Conservation (phyloP, 202 grass and related monocot genomes). For the Schoenoplectus triqueter region DNA sequence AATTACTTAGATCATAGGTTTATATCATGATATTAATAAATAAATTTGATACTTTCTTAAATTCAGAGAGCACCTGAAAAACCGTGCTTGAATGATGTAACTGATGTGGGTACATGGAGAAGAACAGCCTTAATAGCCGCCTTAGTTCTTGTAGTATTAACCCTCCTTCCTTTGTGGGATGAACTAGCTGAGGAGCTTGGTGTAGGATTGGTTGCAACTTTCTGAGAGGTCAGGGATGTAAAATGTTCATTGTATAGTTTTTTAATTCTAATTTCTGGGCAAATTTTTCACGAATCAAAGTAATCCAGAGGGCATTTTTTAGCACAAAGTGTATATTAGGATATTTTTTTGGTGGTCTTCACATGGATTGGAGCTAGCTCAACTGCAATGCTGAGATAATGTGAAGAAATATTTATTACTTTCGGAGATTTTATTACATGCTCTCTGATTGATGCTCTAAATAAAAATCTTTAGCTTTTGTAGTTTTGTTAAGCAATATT, state of each 20-base stretch:
- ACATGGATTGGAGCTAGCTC: slow-evolving; percentile 1
- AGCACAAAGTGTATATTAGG: slow-evolving; percentile 21
- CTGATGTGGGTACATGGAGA: slow-evolving; percentile 88
- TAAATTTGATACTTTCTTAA: slow-evolving; percentile 30
- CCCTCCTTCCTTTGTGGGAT: slow-evolving; percentile 89
- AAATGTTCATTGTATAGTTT: background rate
- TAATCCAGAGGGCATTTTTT: background rate
- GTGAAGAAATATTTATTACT: background rate
- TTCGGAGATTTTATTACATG: background rate
- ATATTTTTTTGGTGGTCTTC: background rate
- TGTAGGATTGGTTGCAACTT: slow-evolving; percentile 69
- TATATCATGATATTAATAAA: slow-evolving; percentile 11
- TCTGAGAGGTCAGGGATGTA: slow-evolving; percentile 48
- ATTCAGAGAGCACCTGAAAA: slow-evolving; percentile 83
- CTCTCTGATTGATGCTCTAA: background rate
- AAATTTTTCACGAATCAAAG: background rate
- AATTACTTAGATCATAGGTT: background rate
- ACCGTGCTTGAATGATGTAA: slow-evolving; percentile 88
- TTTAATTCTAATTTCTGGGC: background rate
- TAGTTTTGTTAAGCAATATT: background rate
- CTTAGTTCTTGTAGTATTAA: slow-evolving; percentile 74
- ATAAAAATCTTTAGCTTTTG: background rate
- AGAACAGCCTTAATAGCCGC: slow-evolving; percentile 60
- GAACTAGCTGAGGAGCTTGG: slow-evolving; percentile 96
- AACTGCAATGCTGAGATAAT: background rate